Evolutionary conservation across 1,284 basidiomycete species (phyloP).

Genomic region (Uromyces viciae-fabae): DNA sequence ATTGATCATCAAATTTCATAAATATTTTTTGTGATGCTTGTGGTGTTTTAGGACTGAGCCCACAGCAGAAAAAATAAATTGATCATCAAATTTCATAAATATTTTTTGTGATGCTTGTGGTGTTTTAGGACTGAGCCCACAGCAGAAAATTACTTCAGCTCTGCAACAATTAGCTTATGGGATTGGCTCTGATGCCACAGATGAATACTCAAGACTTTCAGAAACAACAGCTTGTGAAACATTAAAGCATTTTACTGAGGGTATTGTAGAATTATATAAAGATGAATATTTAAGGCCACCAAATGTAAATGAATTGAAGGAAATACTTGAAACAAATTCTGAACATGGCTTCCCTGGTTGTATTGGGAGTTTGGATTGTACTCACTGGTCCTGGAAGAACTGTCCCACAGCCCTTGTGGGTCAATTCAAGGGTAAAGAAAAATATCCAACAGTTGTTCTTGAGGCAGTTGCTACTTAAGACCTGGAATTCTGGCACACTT

Average conservation of each 20-base stretch:
- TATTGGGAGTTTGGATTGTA: conserved; percentile 23
- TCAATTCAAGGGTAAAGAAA: conserved; percentile 3
- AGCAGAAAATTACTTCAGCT: background rate
- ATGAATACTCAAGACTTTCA: background rate
- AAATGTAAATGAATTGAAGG: background rate
- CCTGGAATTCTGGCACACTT: conserved; percentile 6
- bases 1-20: too few species aligned
- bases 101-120: background rate
- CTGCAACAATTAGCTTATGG: background rate
- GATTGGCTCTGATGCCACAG: background rate
- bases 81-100: too few species aligned
- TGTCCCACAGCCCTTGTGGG: background rate
- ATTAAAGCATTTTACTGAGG: background rate
- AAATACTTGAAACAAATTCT: background rate
- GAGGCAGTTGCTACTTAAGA: conserved; percentile 17
- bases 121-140: background rate
- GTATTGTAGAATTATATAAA: background rate
- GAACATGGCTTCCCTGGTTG: conserved; percentile 4
- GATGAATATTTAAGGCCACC: background rate
- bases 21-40: too few species aligned
- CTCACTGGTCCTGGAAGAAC: conserved; percentile 17
- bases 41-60: too few species aligned
- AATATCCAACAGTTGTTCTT: conserved; percentile 13
- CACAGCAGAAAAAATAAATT: too few species aligned
- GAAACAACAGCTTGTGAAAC: background rate